Percentiles rank a stretch among this genome's conserved stretches.
Conservation (phyloP, 352 stramenopile genomes). For the Phytopythium mirpurense region DNA sequence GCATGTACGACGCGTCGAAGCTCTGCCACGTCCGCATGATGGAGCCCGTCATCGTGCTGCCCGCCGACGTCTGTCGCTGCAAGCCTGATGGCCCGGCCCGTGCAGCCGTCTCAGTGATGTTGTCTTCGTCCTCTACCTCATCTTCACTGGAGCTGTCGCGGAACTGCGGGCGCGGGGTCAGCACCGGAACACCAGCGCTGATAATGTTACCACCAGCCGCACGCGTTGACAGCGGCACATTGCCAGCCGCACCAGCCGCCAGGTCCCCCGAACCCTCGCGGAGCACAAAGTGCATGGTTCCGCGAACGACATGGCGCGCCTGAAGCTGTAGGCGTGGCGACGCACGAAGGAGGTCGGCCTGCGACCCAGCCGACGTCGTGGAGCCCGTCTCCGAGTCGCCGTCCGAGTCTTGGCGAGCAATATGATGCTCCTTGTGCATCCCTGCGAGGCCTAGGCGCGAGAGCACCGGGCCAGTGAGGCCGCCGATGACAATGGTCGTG, state of each 20-base stretch:
- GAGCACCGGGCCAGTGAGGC: slow-evolving; percentile 68
- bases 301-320: slow-evolving; percentile 24
- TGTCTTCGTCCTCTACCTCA: slow-evolving; percentile 25
- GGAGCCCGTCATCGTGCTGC: slow-evolving; percentile 43
- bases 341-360: slow-evolving; percentile 4
- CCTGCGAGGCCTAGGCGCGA: slow-evolving; percentile 37
- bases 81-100: neutral
- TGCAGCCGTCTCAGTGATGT: slow-evolving; percentile 9
- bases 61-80: slow-evolving; percentile 16
- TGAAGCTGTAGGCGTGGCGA: slow-evolving; percentile 9
- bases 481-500: slow-evolving; percentile 78
- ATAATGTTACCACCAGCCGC: neutral
- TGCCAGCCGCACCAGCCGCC: neutral
- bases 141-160: slow-evolving; percentile 51
- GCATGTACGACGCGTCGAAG: slow-evolving; percentile 77
- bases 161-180: slow-evolving; percentile 70
- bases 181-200: slow-evolving; percentile 16
- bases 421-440: slow-evolving; percentile 29
- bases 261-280: slow-evolving; percentile 16
- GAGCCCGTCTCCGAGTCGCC: slow-evolving; percentile 37
- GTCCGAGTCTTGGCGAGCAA: slow-evolving; percentile 15
- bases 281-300: slow-evolving; percentile 54
- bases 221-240: neutral
- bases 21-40: slow-evolving; percentile 79
- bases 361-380: slow-evolving; percentile 22